Evolutionary conservation across 192 early-diverging fungal genomes (phyloP).

Genomic region (Gonapodya prolifera): DNA sequence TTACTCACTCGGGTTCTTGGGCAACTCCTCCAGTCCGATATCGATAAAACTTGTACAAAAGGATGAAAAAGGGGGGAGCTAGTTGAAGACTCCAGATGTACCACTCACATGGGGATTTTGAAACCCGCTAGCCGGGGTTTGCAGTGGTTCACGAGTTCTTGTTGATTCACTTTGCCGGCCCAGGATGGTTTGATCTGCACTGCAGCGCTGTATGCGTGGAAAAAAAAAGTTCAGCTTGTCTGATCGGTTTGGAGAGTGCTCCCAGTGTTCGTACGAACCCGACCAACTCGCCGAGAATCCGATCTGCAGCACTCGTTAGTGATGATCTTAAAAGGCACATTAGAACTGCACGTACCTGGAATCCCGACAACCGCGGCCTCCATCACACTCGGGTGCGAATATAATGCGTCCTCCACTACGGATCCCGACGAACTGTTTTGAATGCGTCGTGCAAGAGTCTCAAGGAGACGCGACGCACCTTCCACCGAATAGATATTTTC

Average conservation of each 20-base stretch:
- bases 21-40: background rate
- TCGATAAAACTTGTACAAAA: background rate
- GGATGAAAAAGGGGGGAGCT: background rate
- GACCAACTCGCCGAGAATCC: background rate
- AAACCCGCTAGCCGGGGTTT: background rate
- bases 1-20: conserved; percentile 1
- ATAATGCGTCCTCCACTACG: conserved; percentile 6
- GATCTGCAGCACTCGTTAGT: background rate
- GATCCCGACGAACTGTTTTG: background rate
- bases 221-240: too few species aligned
- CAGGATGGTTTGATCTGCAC: background rate
- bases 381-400: conserved; percentile 10
- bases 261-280: too few species aligned
- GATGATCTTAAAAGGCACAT: background rate
- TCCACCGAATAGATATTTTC: conserved; percentile 17
- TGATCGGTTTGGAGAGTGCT: too few species aligned
- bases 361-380: conserved; percentile 14
- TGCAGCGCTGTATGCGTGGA: too few species aligned
- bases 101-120: too few species aligned
- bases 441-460: background rate
- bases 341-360: background rate
- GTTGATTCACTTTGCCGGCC: background rate
- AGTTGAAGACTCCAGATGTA: background rate
- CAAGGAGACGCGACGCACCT: background rate
- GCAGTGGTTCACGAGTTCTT: background rate